phyloP scores from a whole-genome alignment of 441 rosid genomes.

The Metrosideros polymorpha region DNA sequence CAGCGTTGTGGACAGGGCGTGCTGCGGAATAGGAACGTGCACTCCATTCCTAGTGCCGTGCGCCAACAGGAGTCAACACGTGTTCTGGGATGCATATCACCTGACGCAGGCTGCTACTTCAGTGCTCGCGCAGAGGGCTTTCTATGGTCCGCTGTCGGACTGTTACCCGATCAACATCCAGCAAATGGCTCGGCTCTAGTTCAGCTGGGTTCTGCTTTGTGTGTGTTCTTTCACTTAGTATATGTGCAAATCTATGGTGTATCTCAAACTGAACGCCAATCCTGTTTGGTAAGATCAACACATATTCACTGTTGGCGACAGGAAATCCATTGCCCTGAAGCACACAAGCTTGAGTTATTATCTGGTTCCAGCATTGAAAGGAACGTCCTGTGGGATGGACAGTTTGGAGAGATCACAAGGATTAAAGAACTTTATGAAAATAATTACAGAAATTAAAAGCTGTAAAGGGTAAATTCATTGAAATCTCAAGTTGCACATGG shows the following conservation, averaged over 20 bases:
- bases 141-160: constrained; percentile 46
- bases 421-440: background rate
- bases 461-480: background rate
- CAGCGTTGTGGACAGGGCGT: constrained; percentile 49
- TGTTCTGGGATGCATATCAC: constrained; percentile 88
- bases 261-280: background rate
- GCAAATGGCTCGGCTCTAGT: constrained; percentile 43
- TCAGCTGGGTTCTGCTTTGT: background rate
- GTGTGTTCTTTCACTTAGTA: background rate
- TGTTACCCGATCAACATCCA: constrained; percentile 69
- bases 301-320: background rate
- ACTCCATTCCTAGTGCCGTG: constrained; percentile 46
- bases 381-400: background rate
- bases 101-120: constrained; percentile 55
- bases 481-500: background rate
- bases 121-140: constrained; percentile 48
- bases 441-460: background rate
- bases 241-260: background rate
- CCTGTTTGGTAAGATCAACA: background rate
- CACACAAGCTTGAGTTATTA: background rate
- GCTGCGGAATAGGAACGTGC: constrained; percentile 81
- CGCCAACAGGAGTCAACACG: constrained; percentile 21
- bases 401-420: background rate
- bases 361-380: background rate
- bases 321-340: background rate